A percentile compares a stretch with the other conserved stretches of the same genome.
Conservation (phyloP, 306 rosid genomes). For the Castanea crenata region DNA sequence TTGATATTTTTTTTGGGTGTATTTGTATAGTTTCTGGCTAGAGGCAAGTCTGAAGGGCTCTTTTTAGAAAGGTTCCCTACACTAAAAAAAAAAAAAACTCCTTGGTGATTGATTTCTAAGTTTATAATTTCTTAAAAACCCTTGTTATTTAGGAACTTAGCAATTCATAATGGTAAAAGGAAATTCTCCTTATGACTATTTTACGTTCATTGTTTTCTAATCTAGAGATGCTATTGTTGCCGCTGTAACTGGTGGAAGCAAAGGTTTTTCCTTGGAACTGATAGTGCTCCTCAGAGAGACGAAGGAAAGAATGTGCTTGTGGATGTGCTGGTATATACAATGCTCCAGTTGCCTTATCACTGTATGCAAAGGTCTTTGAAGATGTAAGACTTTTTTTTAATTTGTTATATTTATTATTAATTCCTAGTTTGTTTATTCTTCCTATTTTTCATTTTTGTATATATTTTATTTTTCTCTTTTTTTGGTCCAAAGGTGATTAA, state of each 20-base stretch:
- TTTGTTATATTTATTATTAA: not conserved
- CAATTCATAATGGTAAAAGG: not conserved
- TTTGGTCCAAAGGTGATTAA: not conserved
- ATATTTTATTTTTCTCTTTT: not conserved
- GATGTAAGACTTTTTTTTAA: slow-evolving; percentile 48
- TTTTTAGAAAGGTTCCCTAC: too few species aligned
- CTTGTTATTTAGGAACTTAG: not conserved
- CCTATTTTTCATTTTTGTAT: not conserved
- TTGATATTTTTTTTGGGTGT: too few species aligned
- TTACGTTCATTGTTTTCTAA: slow-evolving; percentile 10
- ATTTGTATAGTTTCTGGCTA: too few species aligned
- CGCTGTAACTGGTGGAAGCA: slow-evolving; percentile 83
- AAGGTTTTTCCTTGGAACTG: slow-evolving; percentile 86
- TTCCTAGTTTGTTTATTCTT: not conserved
- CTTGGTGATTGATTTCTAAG: not conserved
- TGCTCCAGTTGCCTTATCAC: slow-evolving; percentile 77
- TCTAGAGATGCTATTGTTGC: slow-evolving; percentile 72
- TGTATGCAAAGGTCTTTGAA: slow-evolving; percentile 88
- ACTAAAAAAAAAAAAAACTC: too few species aligned
- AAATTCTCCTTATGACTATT: not conserved
- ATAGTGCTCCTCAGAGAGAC: slow-evolving; percentile 96
- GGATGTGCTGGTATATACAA: slow-evolving; percentile 93
- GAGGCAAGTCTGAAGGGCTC: too few species aligned
- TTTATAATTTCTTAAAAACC: not conserved
- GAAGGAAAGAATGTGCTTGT: slow-evolving; percentile 67